A percentile compares a stretch with the other conserved stretches of the same genome.
Conservation (phyloP, 2,329 filamentous ascomycete genomes). For the Alternaria sp. region DNA sequence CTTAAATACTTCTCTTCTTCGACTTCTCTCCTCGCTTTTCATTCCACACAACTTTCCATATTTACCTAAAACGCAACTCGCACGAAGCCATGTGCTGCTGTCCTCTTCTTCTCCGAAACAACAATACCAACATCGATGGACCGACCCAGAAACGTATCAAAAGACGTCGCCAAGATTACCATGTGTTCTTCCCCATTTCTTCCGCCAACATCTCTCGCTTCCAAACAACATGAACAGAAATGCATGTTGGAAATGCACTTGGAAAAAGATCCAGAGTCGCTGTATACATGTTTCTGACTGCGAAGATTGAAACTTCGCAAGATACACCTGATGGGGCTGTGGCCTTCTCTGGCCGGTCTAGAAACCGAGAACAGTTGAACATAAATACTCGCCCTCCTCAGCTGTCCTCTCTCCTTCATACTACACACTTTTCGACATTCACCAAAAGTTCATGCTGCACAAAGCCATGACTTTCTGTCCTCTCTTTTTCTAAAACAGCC, state of each 20-base stretch:
- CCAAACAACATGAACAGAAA: accelerated
- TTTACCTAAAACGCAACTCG: not conserved
- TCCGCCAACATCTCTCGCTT: not conserved
- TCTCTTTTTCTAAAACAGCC: not conserved
- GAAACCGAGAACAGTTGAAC: not conserved
- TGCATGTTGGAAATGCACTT: not conserved
- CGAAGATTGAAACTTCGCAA: not conserved
- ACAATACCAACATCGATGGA: accelerated
- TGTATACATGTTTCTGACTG: not conserved
- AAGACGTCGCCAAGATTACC: not conserved
- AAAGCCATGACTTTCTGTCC: not conserved
- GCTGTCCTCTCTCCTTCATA: not conserved
- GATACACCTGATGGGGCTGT: not conserved
- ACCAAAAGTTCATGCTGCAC: accelerated
- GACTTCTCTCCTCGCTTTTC: not conserved
- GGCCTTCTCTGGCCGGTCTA: not conserved
- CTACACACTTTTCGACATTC: not conserved
- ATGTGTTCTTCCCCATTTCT: not conserved
- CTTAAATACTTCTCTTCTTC: not conserved
- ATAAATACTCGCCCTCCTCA: not conserved
- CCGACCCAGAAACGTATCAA: not conserved
- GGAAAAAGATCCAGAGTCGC: not conserved
- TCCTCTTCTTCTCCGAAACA: not conserved
- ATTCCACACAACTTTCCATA: not conserved
- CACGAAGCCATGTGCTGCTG: not conserved